Evolutionary conservation across 1,284 basidiomycete genomes (phyloP).

Genomic region (Pseudozyma thailandica): DNA sequence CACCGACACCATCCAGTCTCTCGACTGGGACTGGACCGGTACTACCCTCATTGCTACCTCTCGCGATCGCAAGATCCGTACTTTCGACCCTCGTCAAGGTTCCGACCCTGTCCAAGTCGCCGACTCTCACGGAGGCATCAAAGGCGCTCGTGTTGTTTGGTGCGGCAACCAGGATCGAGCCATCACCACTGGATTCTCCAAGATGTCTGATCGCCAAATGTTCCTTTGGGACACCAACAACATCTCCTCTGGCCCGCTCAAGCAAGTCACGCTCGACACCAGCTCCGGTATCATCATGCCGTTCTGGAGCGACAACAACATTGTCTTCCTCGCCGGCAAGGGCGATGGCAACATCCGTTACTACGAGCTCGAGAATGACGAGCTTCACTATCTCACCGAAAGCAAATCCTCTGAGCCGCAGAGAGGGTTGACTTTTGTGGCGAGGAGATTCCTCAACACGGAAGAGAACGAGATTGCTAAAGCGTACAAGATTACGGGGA

Average conservation of each 20-base stretch:
- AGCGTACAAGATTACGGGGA: constrained; percentile 86
- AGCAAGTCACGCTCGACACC: constrained; percentile 57
- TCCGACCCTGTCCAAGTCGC: constrained; percentile 80
- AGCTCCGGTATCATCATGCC: constrained; percentile 91
- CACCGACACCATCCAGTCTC: constrained; percentile 85
- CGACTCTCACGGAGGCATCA: constrained; percentile 92
- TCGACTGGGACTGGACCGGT: constrained; percentile 86
- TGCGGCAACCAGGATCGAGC: constrained; percentile 88
- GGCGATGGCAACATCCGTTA: constrained; percentile 70
- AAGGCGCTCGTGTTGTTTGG: constrained; percentile 89
- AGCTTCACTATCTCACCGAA: constrained; percentile 76
- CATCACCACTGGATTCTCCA: constrained; percentile 91
- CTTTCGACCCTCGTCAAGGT: constrained; percentile 88
- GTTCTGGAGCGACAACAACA: constrained; percentile 83
- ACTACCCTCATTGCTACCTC: constrained; percentile 77
- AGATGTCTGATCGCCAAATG: constrained; percentile 91
- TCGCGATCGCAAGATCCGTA: constrained; percentile 88
- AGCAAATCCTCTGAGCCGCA: constrained; percentile 91
- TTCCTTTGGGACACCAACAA: constrained; percentile 71
- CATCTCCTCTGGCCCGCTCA: constrained; percentile 47
- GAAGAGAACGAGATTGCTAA: constrained; percentile 94
- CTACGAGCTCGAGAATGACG: constrained; percentile 92
- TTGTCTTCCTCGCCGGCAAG: constrained; percentile 85
- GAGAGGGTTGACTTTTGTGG: constrained; percentile 95
- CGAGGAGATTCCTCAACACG: constrained; percentile 85